phyloP scores from a whole-genome alignment of 305 asterid species.

The Fraxinus xanthoxyloides region DNA sequence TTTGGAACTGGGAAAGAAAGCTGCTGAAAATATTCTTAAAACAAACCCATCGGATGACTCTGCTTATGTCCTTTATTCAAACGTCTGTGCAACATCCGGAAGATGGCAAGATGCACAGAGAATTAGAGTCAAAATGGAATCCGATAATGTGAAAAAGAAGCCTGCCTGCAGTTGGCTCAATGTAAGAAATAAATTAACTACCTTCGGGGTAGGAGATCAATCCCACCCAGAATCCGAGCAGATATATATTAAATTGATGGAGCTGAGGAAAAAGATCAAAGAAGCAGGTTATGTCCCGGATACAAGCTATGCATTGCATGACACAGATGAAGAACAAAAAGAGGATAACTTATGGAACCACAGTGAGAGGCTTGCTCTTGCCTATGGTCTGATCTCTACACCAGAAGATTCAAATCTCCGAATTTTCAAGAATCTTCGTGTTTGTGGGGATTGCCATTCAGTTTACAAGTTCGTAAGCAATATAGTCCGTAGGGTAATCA shows the following conservation, averaged over 20 bases:
- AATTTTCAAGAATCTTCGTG: constrained; percentile 82
- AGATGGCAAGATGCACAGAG: constrained; percentile 71
- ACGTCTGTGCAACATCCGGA: constrained; percentile 70
- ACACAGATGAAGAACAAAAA: constrained; percentile 82
- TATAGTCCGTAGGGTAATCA: constrained; percentile 53
- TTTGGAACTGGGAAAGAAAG: constrained; percentile 62
- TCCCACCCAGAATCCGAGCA: constrained; percentile 49
- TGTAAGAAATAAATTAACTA: constrained; percentile 49
- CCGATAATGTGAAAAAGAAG: constrained; percentile 61
- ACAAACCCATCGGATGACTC: constrained; percentile 80
- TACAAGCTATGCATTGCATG: constrained; percentile 73
- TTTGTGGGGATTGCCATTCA: constrained; percentile 82
- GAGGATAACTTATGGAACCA: constrained; percentile 78
- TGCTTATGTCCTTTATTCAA: constrained; percentile 81
- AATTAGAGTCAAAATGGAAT: constrained; percentile 65
- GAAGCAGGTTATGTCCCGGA: constrained; percentile 74
- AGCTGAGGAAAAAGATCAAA: constrained; percentile 54
- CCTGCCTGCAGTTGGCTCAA: constrained; percentile 88
- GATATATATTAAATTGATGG: constrained; percentile 43
- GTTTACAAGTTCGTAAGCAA: constrained; percentile 70
- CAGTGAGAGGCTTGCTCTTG: constrained; percentile 85
- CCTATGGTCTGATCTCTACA: constrained; percentile 57
- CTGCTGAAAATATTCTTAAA: constrained; percentile 53
- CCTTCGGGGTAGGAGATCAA: constrained; percentile 60
- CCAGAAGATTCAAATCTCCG: constrained; percentile 58